Evolutionary conservation across 257 asterid species (phyloP), one percentile per base, ranked within the genome.

Genomic region (Solanum phureja): DNA sequence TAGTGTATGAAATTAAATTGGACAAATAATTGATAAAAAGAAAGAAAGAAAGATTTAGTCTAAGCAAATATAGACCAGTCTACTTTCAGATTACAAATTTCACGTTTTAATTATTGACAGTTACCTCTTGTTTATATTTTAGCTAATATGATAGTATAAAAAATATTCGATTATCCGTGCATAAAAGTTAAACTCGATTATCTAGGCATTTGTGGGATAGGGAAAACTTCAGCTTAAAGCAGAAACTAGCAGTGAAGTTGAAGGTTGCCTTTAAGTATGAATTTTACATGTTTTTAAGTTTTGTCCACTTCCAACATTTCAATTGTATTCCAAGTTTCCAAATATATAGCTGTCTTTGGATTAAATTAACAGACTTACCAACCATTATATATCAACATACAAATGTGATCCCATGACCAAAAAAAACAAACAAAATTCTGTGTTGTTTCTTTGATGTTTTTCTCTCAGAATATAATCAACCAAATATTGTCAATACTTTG

Each of bases 201-300:
- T 29, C 31, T 29, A 29, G 31, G 31, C 31, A 29, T 29, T 33
- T 40, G 68, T 49, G 29, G 60, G 40, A 38, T 73, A 86, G 13
- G 69, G 46, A 87, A 94, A 88, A 87, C 98, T 90, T 95, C 83
- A 88, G 84, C 98, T 96, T 95, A 92, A 96, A 96, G 98, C 84
- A 87, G 87, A 95, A 91, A 88, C 92, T 35, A 91, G 56, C 72
- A 44, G 71, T 84, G 87, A 27, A 88, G 66, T 77, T 87, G 91
- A 89, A 92, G 91, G 92, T 92, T 92, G 90, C 93, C 92, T 90
- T 92, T 88, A 94, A 94, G 96, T 84, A 88, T 92, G 87, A 89
- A 90, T 34, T 87, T 72, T 88, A 91, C 87, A 87, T 73, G 91
- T 91, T 93, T 92, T 87, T 88, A 95, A 93, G 95, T 83, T 92